These are phyloP conservation scores for Avena insularis DNA, from an alignment of 176 grass and related monocot genomes.

Conservation along the genomic window DNA sequence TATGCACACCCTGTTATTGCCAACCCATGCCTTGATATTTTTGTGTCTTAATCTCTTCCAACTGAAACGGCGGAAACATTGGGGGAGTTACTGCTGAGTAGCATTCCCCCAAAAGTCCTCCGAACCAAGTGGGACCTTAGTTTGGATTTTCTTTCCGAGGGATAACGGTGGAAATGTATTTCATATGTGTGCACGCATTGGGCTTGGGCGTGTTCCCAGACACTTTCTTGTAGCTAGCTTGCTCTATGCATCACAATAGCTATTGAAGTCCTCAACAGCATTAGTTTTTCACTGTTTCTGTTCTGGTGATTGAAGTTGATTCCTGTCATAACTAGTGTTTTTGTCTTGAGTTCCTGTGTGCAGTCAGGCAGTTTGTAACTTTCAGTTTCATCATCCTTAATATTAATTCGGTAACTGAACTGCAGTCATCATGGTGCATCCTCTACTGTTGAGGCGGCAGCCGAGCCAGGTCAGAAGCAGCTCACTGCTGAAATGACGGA, in stretches of 20 bases:
- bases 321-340: slow-evolving; percentile 8
- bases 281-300: slow-evolving; percentile 8
- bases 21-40: not conserved
- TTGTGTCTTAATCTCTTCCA: not conserved
- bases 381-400: slow-evolving; percentile 31
- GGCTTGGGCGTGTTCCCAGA: not conserved
- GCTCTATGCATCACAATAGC: not conserved
- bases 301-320: not conserved
- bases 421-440: slow-evolving; percentile 54
- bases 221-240: slow-evolving; percentile 17
- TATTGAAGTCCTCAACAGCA: not conserved
- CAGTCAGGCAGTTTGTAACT: slow-evolving; percentile 12
- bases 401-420: slow-evolving; percentile 43
- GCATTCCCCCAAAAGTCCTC: not conserved
- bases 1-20: not conserved
- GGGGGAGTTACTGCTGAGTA: not conserved
- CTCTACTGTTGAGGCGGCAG: slow-evolving; percentile 38
- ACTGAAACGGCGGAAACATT: not conserved
- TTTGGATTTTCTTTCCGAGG: slow-evolving; percentile 1
- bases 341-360: not conserved
- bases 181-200: not conserved
- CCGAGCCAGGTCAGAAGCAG: slow-evolving; percentile 34
- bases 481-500: slow-evolving; percentile 43
- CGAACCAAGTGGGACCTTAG: not conserved
- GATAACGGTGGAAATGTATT: not conserved